phyloP scores from a whole-genome alignment of 768 basidiomycete species.

The Pleurotus salmoneostramineus region DNA sequence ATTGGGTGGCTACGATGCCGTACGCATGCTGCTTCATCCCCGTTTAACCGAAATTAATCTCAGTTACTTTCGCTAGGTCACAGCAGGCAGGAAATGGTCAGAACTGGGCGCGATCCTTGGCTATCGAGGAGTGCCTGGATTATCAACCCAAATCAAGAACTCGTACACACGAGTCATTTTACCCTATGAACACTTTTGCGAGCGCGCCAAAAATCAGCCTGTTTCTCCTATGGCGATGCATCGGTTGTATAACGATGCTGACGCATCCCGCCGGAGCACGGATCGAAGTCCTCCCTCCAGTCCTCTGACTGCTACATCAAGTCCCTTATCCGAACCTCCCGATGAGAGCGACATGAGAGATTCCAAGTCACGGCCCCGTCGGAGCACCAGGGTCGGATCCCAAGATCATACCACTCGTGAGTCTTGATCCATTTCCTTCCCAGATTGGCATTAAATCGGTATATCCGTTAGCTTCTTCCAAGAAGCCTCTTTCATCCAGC shows the following conservation, averaged over 20 bases:
- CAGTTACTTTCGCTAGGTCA: constrained; percentile 55
- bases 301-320: constrained; percentile 74
- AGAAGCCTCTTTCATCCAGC: constrained; percentile 24
- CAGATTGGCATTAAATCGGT: constrained; percentile 9
- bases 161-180: constrained; percentile 90
- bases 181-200: constrained; percentile 92
- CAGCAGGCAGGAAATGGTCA: constrained; percentile 81
- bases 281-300: constrained; percentile 64
- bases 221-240: constrained; percentile 35
- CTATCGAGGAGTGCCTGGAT: constrained; percentile 76
- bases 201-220: constrained; percentile 67
- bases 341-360: constrained; percentile 70
- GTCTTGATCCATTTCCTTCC: constrained; percentile 12
- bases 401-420: constrained; percentile 45
- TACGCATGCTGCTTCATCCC: constrained; percentile 33
- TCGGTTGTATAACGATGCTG: constrained; percentile 28
- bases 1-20: constrained; percentile 83
- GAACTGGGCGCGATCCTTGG: constrained; percentile 81
- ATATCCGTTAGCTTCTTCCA: constrained; percentile 26
- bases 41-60: constrained; percentile 13
- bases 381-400: constrained; percentile 48
- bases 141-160: constrained; percentile 84
- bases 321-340: constrained; percentile 74
- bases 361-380: constrained; percentile 34
- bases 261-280: constrained; percentile 37